Base-by-base conservation (phyloP, 306 rosid genomes). In the Rosa chinensis region DNA sequence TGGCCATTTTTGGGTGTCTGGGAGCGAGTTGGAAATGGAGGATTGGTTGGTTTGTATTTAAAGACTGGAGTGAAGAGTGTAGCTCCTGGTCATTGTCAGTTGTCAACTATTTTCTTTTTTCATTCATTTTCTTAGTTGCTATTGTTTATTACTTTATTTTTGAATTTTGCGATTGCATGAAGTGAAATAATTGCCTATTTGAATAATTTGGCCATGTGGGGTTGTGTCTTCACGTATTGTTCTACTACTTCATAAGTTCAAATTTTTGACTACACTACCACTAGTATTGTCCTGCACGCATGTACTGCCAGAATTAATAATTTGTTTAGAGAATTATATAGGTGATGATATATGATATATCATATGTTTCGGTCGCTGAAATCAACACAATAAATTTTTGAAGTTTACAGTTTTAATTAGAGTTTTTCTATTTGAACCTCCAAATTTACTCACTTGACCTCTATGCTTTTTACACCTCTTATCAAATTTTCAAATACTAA, bases 1-100 rank as follows among this genome's bases (percentile, higher is more conserved):
- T 75, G 35, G 75, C 61, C 94, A 86, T 86, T 56, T 55, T 49
- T 42, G 10, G 23, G 23, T 8, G 18, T n/a, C 6, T 16, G 18
- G 14, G 55, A 39, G 20, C 52, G 49, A 10, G 8, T 35, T 0
- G 53, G 23, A 58, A 12, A 62, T 9, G 23, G 21, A 5, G 21
- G 55, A 7, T 12, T 5, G 62, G 72, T 66, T 39, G 37, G 71
- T 25, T 1, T 63, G 72, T 66, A 39, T 66, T 8, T 66, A 18
- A 66, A 37, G 71, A 39, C 49, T 17, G 72, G 7, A 40, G 72
- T 66, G 49, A 64, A 35, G 66, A 25, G 66, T 25, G 44, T 37
- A 64, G 70, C 70, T 64, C 70, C 16, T 63, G 43, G 42, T 61
- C 18, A 61, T 25, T 61, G 17, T 61, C 66, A 0, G 39, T 61